Evolutionary conservation across 1,139 yeast species (phyloP).

Genomic region (Hyphopichia fennica): DNA sequence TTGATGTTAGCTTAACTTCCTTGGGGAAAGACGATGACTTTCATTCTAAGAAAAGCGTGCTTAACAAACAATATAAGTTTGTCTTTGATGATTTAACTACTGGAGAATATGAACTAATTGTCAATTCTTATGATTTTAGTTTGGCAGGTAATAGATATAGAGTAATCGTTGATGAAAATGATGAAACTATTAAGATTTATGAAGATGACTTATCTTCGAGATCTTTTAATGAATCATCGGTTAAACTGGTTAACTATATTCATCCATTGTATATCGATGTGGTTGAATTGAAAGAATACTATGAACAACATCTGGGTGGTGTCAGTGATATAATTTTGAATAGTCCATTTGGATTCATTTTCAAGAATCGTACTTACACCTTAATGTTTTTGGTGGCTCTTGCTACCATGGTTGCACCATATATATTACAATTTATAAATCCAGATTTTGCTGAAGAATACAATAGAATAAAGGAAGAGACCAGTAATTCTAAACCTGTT

Average conservation of each 20-base stretch:
- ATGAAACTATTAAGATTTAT: conserved; percentile 17
- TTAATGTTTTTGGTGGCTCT: conserved; percentile 28
- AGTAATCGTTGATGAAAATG: conserved; percentile 23
- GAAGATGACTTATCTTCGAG: conserved; percentile 20
- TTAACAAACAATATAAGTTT: conserved; percentile 29
- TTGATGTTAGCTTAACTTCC: conserved; percentile 28
- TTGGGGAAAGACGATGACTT: conserved; percentile 9
- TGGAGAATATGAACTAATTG: conserved; percentile 37
- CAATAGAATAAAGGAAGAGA: conserved; percentile 24
- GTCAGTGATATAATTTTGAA: conserved; percentile 33
- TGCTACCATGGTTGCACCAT: conserved; percentile 37
- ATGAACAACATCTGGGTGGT: conserved; percentile 35
- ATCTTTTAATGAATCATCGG: conserved; percentile 18
- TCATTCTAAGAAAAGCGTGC: conserved; percentile 13
- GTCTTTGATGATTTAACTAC: conserved; percentile 20
- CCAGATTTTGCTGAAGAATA: conserved; percentile 42
- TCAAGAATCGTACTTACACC: conserved; percentile 38
- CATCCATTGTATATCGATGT: conserved; percentile 25
- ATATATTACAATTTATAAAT: conserved; percentile 26
- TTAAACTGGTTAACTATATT: conserved; percentile 13
- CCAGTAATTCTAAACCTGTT: neutral
- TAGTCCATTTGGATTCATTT: conserved; percentile 47
- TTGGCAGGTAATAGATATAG: conserved; percentile 26
- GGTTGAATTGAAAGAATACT: conserved; percentile 28
- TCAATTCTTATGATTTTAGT: conserved; percentile 39